Percentiles rank a stretch among this genome's conserved stretches.
Conservation (phyloP, 768 basidiomycete genomes). For the Hydnomerulius pinastri region DNA sequence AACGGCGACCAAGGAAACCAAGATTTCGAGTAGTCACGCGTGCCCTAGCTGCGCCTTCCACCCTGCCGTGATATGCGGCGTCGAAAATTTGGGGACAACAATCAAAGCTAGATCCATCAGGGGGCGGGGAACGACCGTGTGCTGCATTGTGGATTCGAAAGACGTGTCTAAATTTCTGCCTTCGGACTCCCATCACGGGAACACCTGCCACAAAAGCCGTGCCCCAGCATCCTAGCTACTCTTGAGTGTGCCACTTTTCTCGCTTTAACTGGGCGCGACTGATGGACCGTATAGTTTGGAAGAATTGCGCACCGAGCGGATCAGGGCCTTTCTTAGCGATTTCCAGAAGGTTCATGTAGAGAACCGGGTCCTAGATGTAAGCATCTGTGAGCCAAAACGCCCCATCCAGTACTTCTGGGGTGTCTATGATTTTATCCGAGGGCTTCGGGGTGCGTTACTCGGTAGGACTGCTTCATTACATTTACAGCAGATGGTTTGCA, state of each 20-base stretch:
- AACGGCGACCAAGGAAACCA: background rate
- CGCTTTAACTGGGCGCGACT: background rate
- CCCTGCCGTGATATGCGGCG: constrained; percentile 3
- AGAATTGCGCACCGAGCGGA: too few species aligned
- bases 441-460: constrained; percentile 11
- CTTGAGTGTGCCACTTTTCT: background rate
- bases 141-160: background rate
- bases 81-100: constrained; percentile 1
- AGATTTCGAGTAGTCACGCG: background rate
- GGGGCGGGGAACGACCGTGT: constrained; percentile 12
- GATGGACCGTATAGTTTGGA: too few species aligned
- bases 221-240: background rate
- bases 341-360: constrained; percentile 1
- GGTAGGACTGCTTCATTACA: constrained; percentile 5
- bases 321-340: constrained; percentile 6
- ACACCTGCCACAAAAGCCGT: background rate
- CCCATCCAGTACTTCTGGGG: constrained; percentile 18
- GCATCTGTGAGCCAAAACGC: constrained; percentile 4
- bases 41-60: background rate
- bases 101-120: constrained; percentile 12
- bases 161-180: background rate
- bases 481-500: too few species aligned
- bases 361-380: constrained; percentile 5
- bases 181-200: constrained; percentile 11
- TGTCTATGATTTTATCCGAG: constrained; percentile 19